phyloP scores from a whole-genome alignment of 306 rosid genomes.

The Neltuma alba region DNA sequence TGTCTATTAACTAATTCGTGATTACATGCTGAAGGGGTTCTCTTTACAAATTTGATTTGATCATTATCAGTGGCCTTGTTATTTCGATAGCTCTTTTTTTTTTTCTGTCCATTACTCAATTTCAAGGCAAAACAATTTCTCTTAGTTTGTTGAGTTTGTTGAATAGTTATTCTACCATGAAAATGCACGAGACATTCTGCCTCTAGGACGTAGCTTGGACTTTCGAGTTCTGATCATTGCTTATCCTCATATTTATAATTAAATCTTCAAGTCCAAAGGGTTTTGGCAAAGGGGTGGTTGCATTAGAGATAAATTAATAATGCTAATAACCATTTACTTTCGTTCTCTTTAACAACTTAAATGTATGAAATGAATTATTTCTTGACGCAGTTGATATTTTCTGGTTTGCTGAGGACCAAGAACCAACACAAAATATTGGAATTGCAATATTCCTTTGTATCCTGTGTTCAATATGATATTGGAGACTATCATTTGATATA shows the following conservation, averaged over 20 bases:
- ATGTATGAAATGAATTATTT: neutral
- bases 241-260: neutral
- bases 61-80: neutral
- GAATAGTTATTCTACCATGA: conserved; percentile 1
- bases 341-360: neutral
- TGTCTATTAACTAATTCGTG: neutral
- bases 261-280: neutral
- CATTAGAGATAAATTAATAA: neutral
- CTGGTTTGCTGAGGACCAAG: neutral
- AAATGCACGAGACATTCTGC: neutral
- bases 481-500: neutral
- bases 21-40: neutral
- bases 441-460: neutral
- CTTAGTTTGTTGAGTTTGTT: neutral
- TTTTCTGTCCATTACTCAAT: neutral
- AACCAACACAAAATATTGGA: neutral
- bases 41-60: neutral
- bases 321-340: neutral
- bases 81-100: neutral
- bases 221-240: neutral
- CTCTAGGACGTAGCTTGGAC: neutral
- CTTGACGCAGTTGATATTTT: neutral
- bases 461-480: neutral
- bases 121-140: neutral
- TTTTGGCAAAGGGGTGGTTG: neutral